A percentile compares a stretch with the other conserved stretches of the same genome.
phyloP scores from a whole-genome alignment of 1,139 yeast genomes.

The Yamadazyma sp. region DNA sequence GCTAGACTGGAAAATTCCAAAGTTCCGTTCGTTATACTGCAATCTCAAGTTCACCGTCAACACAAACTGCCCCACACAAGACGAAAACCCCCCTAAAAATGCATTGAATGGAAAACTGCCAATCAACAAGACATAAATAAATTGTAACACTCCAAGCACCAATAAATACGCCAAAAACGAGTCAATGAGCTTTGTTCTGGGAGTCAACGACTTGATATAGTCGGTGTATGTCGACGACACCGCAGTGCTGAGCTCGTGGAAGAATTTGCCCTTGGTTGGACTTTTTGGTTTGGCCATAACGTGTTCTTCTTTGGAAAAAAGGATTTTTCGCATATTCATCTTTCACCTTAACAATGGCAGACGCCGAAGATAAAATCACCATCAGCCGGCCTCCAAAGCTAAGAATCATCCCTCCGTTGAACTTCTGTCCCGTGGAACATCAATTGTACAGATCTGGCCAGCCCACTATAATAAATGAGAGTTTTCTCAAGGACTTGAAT shows the following conservation, averaged over 20 bases:
- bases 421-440: slow-evolving; percentile 91
- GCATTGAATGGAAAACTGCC: slow-evolving; percentile 98
- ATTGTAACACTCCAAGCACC: slow-evolving; percentile 72
- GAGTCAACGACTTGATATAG: slow-evolving; percentile 44
- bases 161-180: slow-evolving; percentile 74
- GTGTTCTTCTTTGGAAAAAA: slow-evolving; percentile 1
- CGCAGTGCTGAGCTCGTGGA: slow-evolving; percentile 12
- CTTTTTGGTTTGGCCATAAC: slow-evolving; percentile 8
- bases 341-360: too few species aligned
- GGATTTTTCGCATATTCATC: not conserved
- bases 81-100: slow-evolving; percentile 86
- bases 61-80: slow-evolving; percentile 95
- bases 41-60: slow-evolving; percentile 77
- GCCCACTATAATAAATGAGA: slow-evolving; percentile 92
- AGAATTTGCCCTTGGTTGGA: slow-evolving; percentile 2
- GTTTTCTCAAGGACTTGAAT: slow-evolving; percentile 72
- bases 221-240: slow-evolving; percentile 46
- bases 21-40: slow-evolving; percentile 44
- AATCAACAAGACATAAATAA: slow-evolving; percentile 68
- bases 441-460: slow-evolving; percentile 88
- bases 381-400: slow-evolving; percentile 50
- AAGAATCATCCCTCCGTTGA: slow-evolving; percentile 86
- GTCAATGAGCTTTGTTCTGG: slow-evolving; percentile 68
- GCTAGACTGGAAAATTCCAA: slow-evolving; percentile 33
- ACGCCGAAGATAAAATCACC: slow-evolving; percentile 7